A percentile compares a stretch with the other conserved stretches of the same genome.
Conservation (phyloP, 495 filamentous ascomycete species). For the Cenococcum geophilum region DNA sequence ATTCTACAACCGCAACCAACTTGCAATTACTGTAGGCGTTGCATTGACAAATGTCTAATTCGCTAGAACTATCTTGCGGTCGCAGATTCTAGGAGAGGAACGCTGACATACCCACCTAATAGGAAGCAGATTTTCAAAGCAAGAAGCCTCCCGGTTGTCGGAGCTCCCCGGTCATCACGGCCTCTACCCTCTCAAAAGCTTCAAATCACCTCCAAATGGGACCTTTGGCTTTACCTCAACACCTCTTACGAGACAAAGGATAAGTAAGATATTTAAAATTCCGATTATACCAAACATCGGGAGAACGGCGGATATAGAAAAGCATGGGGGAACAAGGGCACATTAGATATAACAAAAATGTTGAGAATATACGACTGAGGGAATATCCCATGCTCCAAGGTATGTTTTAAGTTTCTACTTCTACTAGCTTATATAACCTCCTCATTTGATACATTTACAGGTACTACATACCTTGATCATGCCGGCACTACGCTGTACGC, state of each 20-base stretch:
- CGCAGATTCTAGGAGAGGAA: not conserved
- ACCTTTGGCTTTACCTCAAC: not conserved
- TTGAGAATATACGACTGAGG: slow-evolving; percentile 60
- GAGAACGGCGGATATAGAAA: not conserved
- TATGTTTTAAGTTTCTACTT: slow-evolving; percentile 37
- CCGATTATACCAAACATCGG: not conserved
- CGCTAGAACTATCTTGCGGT: too few species aligned
- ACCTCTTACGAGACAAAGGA: slow-evolving; percentile 19
- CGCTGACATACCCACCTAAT: not conserved
- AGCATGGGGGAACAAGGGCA: slow-evolving; percentile 23
- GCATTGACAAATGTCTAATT: too few species aligned
- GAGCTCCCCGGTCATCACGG: slow-evolving; percentile 25
- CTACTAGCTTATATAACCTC: not conserved
- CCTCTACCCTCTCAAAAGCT: slow-evolving; percentile 18
- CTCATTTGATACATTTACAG: slow-evolving; percentile 41
- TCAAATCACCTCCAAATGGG: slow-evolving; percentile 19
- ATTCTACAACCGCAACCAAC: too few species aligned
- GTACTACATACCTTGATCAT: slow-evolving; percentile 83
- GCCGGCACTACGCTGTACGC: slow-evolving; percentile 79
- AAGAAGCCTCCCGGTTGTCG: slow-evolving; percentile 15
- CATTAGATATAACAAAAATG: slow-evolving; percentile 17
- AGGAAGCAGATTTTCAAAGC: not conserved
- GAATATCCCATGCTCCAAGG: slow-evolving; percentile 87
- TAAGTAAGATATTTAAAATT: slow-evolving; percentile 4
- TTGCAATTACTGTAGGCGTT: too few species aligned